A percentile compares a stretch with the other conserved stretches of the same genome.
These are phyloP conservation scores for Puccinia horiana DNA, from an alignment of 1,284 basidiomycete genomes.

Conservation along the genomic window DNA sequence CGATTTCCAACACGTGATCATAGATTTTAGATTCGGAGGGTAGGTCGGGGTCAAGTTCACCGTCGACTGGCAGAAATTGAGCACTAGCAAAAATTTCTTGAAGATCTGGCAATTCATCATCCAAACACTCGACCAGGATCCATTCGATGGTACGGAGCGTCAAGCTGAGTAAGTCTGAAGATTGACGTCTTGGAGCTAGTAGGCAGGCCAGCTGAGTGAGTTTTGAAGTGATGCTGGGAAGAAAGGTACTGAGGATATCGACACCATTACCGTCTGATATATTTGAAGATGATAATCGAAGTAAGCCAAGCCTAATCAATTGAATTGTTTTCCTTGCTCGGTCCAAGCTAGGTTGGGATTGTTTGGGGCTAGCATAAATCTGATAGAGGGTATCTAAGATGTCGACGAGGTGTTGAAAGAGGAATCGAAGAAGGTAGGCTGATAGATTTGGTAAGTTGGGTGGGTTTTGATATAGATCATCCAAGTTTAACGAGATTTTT, in stretches of 20 bases:
- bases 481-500: not conserved
- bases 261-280: not conserved
- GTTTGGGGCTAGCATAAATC: constrained; percentile 5
- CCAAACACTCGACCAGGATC: constrained; percentile 28
- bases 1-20: constrained; percentile 13
- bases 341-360: constrained; percentile 5
- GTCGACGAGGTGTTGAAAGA: constrained; percentile 27
- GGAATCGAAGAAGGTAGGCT: constrained; percentile 4
- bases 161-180: not conserved
- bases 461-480: constrained; percentile 24
- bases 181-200: constrained; percentile 1
- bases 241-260: constrained; percentile 22
- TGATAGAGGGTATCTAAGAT: constrained; percentile 12
- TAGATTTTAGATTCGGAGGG: constrained; percentile 6
- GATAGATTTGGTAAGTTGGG: not conserved
- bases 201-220: constrained; percentile 25
- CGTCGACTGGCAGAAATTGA: not conserved
- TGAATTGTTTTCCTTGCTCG: constrained; percentile 3
- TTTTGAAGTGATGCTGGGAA: constrained; percentile 29
- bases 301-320: not conserved
- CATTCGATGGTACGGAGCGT: constrained; percentile 20
- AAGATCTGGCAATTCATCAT: constrained; percentile 28
- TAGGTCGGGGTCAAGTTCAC: not conserved
- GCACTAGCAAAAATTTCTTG: not conserved
- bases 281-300: constrained; percentile 23